phyloP scores from a whole-genome alignment of 257 asterid genomes.

The Rauvolfia tetraphylla region DNA sequence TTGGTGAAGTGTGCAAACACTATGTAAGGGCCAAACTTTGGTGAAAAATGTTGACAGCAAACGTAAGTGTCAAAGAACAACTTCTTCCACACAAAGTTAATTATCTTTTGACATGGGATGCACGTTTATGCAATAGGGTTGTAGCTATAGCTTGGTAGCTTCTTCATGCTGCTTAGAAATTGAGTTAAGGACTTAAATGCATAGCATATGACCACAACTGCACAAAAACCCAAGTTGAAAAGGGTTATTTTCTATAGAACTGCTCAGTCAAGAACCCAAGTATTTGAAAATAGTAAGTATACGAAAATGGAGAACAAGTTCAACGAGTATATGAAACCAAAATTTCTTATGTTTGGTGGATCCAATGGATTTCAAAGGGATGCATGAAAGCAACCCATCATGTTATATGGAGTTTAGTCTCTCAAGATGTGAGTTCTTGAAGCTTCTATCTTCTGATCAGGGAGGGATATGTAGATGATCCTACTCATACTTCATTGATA shows the following conservation, averaged over 20 bases:
- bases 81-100: conserved; percentile 5
- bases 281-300: too few relatives aligned
- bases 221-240: neutral
- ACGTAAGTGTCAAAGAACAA: neutral
- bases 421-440: too few relatives aligned
- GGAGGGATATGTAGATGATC: neutral
- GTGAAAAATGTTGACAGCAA: neutral
- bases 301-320: too few relatives aligned
- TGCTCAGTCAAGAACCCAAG: too few relatives aligned
- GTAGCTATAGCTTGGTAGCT: neutral
- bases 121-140: neutral
- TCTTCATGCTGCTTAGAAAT: neutral
- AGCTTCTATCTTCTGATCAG: neutral
- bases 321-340: too few relatives aligned
- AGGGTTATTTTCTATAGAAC: neutral
- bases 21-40: neutral
- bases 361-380: too few relatives aligned
- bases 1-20: neutral
- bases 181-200: neutral
- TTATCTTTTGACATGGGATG: neutral
- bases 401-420: too few relatives aligned
- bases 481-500: neutral
- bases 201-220: neutral
- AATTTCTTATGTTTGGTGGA: too few relatives aligned
- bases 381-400: too few relatives aligned